Evolutionary conservation across 305 asterid species (phyloP), one percentile per base, ranked within the genome.

Genomic region (Rubia peregrina): DNA sequence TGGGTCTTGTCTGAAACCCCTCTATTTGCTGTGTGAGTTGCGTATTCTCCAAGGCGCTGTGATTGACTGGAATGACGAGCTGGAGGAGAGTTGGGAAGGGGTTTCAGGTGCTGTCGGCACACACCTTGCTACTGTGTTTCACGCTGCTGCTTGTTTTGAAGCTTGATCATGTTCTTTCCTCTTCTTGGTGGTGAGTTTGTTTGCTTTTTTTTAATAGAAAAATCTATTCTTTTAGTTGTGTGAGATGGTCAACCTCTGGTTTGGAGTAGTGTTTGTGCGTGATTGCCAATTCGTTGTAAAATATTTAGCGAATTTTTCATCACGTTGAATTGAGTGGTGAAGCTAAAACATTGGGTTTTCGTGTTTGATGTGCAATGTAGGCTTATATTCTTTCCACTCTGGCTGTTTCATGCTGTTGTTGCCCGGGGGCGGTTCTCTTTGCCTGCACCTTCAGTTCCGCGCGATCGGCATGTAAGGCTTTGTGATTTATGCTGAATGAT

Each of bases 381-480:
- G 99, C 43, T 88, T 77, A 73, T 90, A 77, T 95, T 95, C 83
- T 88, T 86, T 70, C 99, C 98, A 19, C 75, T 95, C 72, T 95
- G 96, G 96, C 78, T 95, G 76, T 95, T 95, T 88, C 98, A 95
- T 73, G 91, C 83, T 33, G 90, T 95, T 80, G 90, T 90, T 72
- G 96, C 99, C 67, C 92, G 98, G 16, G 99, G 99, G 83, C 86
- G 99, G 80, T 95, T 95, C 82, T 95, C 99, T 73, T 80, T 91
- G 74, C 99, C 99, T 67, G 97, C 98, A 55, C 98, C 99, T 69
- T 86, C 97, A 73, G 84, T 90, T 82, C 98, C 99, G 38, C 96
- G 85, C 76, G 99, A 86, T 80, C 98, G 97, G 69, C 89, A 91
- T 82, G 99, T 95, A 91, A 70, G 89, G 66, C 68, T 14, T 71